Conservation (phyloP, 352 stramenopile genomes). For the Phytopythium mirpurense region DNA sequence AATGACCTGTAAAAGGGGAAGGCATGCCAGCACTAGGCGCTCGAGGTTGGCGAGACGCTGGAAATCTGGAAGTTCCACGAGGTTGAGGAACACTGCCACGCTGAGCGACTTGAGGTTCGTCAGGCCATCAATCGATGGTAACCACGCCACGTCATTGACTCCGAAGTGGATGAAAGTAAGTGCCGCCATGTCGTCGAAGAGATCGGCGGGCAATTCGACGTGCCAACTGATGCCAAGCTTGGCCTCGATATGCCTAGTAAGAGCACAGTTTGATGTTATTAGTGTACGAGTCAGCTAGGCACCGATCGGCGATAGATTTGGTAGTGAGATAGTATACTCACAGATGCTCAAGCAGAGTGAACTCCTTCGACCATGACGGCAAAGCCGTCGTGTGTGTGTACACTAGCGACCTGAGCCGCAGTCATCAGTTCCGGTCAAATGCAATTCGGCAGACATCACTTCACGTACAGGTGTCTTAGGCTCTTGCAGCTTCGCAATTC, state of each 20-base stretch:
- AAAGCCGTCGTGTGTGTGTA: slow-evolving; percentile 8
- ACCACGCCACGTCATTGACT: not conserved
- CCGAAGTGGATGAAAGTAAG: slow-evolving; percentile 14
- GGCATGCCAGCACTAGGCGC: not conserved
- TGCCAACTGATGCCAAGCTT: too few relatives aligned
- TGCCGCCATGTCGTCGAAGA: slow-evolving; percentile 12
- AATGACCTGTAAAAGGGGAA: not conserved
- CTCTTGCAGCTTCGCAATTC: not conserved
- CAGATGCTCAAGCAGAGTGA: slow-evolving; percentile 12
- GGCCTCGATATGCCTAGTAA: not conserved
- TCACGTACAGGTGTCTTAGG: slow-evolving; percentile 6
- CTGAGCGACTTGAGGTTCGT: not conserved
- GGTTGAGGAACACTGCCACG: not conserved
- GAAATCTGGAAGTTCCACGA: slow-evolving; percentile 1
- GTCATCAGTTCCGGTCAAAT: not conserved
- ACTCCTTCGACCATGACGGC: slow-evolving; percentile 1
- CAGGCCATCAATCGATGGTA: slow-evolving; percentile 4
- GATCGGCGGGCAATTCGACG: slow-evolving; percentile 2
- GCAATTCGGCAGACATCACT: not conserved
- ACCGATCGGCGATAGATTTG: too few relatives aligned
- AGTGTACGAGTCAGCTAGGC: too few relatives aligned
- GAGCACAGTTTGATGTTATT: too few relatives aligned
- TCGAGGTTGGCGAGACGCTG: not conserved
- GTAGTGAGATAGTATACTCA: slow-evolving; percentile 1
- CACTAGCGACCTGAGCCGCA: slow-evolving; percentile 1